Evolutionary conservation across 805 yeast genomes (phyloP).

Genomic region (Suhomyces xylopsoci): DNA sequence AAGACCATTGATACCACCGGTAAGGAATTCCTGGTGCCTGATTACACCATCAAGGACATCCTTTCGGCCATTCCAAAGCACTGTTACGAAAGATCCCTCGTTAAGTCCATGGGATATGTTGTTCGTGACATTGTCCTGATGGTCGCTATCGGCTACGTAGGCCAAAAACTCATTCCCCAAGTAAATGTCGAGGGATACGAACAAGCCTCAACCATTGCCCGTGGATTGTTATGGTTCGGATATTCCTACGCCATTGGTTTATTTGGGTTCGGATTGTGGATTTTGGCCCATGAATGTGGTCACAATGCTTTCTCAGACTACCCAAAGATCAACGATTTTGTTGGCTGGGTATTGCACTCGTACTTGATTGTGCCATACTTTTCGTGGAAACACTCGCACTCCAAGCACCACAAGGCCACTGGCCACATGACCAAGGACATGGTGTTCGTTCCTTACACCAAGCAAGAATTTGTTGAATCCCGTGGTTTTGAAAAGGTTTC

Average conservation of each 20-base stretch:
- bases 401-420: conserved; percentile 88
- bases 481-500: conserved; percentile 40
- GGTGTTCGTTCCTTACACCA: conserved; percentile 77
- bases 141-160: conserved; percentile 50
- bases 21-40: conserved; percentile 68
- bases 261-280: conserved; percentile 78
- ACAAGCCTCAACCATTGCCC: conserved; percentile 21
- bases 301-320: conserved; percentile 81
- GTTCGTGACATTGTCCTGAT: conserved; percentile 58
- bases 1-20: conserved; percentile 61
- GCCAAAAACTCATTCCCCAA: conserved; percentile 51
- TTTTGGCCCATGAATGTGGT: conserved; percentile 89
- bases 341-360: conserved; percentile 83
- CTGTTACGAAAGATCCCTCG: conserved; percentile 64
- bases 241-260: conserved; percentile 59
- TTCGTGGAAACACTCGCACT: conserved; percentile 82
- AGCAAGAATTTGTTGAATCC: conserved; percentile 48
- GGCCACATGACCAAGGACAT: conserved; percentile 80
- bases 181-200: conserved; percentile 34
- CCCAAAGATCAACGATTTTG: conserved; percentile 67
- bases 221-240: conserved; percentile 58
- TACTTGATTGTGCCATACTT: conserved; percentile 79
- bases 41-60: conserved; percentile 71
- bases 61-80: conserved; percentile 68
- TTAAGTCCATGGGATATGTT: conserved; percentile 59